A percentile compares a stretch with the other conserved stretches of the same genome.
phyloP scores from a whole-genome alignment of 352 stramenopile species.

The Thalassiosira exigua region DNA sequence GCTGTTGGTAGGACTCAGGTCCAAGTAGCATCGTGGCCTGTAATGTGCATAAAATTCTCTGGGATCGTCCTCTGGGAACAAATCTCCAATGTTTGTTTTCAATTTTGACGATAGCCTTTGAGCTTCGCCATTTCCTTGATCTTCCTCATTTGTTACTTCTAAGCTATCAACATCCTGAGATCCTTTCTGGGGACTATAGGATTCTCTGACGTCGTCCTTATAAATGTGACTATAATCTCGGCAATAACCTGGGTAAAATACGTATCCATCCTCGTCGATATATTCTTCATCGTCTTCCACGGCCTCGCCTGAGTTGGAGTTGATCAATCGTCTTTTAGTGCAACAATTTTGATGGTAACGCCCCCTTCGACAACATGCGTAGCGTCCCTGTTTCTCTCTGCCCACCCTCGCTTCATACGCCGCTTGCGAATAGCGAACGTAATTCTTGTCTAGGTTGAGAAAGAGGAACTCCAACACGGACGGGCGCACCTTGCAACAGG shows the following conservation, averaged over 20 bases:
- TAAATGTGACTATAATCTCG: slow-evolving; percentile 34
- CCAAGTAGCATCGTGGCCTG: no score
- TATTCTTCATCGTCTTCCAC: slow-evolving; percentile 8
- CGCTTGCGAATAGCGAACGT: slow-evolving; percentile 38
- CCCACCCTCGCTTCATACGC: slow-evolving; percentile 41
- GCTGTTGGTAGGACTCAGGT: no score
- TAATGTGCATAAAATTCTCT: no score
- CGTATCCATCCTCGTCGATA: slow-evolving; percentile 53
- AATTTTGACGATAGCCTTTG: no score
- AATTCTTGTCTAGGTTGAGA: slow-evolving; percentile 44
- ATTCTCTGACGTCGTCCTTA: neutral
- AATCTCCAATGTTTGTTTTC: slow-evolving; percentile 30
- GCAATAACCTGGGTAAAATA: slow-evolving; percentile 36
- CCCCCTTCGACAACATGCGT: slow-evolving; percentile 30
- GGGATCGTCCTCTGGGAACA: slow-evolving; percentile 30
- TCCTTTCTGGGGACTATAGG: neutral
- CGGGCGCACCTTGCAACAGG: slow-evolving; percentile 24
- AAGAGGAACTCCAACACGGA: slow-evolving; percentile 51
- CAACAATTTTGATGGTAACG: slow-evolving; percentile 51
- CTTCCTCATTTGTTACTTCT: no score
- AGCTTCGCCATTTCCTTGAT: slow-evolving; percentile 24
- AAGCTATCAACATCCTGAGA: no score
- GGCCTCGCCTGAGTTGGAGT: neutral
- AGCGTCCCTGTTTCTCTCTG: slow-evolving; percentile 19
- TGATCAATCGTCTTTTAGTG: slow-evolving; percentile 16